Conservation (phyloP, 1,139 yeast genomes). For the Pichia sp. region DNA sequence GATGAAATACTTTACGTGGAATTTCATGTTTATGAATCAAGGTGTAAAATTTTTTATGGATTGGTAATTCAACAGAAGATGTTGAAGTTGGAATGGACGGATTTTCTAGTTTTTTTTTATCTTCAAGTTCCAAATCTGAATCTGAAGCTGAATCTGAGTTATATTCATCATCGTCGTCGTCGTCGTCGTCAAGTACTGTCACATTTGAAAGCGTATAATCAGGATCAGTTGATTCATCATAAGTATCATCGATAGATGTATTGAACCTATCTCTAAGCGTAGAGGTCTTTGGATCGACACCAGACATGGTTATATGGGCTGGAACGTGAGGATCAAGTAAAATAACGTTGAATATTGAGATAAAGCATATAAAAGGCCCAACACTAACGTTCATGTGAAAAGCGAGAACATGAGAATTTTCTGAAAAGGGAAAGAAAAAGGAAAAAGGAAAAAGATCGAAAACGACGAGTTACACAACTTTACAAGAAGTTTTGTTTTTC, state of each 20-base stretch:
- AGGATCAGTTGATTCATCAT: slow-evolving; percentile 25
- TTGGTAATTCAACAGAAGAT: slow-evolving; percentile 2
- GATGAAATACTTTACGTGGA: slow-evolving; percentile 80
- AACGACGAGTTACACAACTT: too few species aligned
- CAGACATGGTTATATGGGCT: not conserved
- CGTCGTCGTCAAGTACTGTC: slow-evolving; percentile 6
- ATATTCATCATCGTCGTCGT: slow-evolving; percentile 5
- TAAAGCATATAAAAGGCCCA: not conserved
- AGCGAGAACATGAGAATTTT: not conserved
- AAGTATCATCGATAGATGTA: slow-evolving; percentile 15
- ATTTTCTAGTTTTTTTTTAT: not conserved
- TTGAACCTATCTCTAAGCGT: not conserved
- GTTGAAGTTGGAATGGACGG: not conserved
- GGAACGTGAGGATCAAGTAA: too few species aligned
- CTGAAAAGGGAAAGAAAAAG: not conserved
- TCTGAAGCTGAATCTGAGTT: not conserved
- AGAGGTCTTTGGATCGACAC: not conserved
- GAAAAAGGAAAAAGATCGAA: not conserved
- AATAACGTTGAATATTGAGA: not conserved
- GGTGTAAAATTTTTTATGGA: slow-evolving; percentile 23
- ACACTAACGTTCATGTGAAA: not conserved
- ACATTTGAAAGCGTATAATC: slow-evolving; percentile 19
- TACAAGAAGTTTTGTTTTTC: too few species aligned
- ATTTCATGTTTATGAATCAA: slow-evolving; percentile 62
- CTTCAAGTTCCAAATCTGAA: not conserved